Conservation (phyloP, 805 yeast species). For the Candida pseudofarinosa region DNA sequence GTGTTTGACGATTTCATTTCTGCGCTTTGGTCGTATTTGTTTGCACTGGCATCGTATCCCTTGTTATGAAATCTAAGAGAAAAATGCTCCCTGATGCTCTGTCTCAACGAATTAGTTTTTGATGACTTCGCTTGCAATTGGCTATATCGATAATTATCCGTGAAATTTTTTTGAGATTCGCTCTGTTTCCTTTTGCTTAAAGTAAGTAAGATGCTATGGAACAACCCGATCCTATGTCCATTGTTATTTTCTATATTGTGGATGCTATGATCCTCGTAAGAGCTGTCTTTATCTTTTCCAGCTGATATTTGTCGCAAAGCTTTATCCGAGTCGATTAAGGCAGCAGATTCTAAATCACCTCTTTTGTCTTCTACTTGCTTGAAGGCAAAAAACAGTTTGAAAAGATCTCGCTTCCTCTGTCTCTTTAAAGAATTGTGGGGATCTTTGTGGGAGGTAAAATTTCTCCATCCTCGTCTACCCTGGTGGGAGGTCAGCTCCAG, state of each 20-base stretch:
- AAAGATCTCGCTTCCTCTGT: constrained; percentile 3
- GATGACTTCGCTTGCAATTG: neutral
- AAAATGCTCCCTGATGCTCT: neutral
- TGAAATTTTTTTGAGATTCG: neutral
- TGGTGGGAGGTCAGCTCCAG: neutral
- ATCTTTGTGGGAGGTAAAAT: neutral
- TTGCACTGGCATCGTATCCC: neutral
- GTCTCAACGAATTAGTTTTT: neutral
- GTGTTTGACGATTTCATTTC: neutral
- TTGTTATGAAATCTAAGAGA: neutral
- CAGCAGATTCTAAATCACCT: neutral
- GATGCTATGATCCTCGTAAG: neutral
- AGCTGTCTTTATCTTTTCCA: neutral
- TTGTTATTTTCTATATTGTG: neutral
- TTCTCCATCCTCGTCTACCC: neutral
- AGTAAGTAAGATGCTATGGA: neutral
- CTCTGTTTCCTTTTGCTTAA: neutral
- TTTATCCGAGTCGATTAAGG: neutral
- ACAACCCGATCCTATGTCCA: neutral
- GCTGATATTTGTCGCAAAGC: neutral
- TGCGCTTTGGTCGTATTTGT: neutral
- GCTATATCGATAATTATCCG: neutral
- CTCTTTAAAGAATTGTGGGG: neutral
- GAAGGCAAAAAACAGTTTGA: neutral
- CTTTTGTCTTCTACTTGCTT: neutral